phyloP scores from a whole-genome alignment of 768 basidiomycete genomes.

The Phaeotremella fagi region DNA sequence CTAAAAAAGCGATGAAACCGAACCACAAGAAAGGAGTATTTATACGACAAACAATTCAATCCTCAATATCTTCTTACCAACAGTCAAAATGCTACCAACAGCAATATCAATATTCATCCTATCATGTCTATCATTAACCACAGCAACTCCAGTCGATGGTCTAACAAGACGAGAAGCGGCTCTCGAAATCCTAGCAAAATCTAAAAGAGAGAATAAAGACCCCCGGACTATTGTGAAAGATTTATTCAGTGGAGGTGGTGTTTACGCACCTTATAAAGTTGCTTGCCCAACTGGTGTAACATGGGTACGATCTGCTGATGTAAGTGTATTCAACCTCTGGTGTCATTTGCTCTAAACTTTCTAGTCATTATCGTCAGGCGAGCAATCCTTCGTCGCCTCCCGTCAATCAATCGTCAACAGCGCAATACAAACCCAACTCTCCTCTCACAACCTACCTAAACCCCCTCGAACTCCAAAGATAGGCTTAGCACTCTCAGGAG shows the following conservation, averaged over 20 bases:
- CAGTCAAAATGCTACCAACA: background rate
- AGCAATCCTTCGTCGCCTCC: conserved; percentile 24
- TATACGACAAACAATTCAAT: no score
- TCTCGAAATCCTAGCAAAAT: background rate
- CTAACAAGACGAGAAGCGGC: background rate
- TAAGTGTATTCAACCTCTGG: conserved; percentile 3
- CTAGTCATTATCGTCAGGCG: conserved; percentile 22
- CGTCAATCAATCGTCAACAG: conserved; percentile 18
- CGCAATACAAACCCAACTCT: conserved; percentile 24
- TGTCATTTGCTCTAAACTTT: conserved; percentile 2
- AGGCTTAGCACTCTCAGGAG: conserved; percentile 63
- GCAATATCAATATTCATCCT: background rate
- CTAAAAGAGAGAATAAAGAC: background rate
- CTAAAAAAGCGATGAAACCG: no score
- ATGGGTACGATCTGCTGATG: conserved; percentile 37
- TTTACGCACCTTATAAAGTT: conserved; percentile 38
- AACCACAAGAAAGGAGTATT: no score
- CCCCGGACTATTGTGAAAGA: background rate
- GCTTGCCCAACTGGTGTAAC: conserved; percentile 34
- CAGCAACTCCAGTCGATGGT: background rate
- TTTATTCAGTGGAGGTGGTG: background rate
- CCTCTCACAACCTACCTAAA: conserved; percentile 19
- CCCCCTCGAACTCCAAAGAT: conserved; percentile 37
- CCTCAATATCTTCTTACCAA: no score
- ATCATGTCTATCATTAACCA: background rate